Base-by-base conservation (phyloP, 2,329 filamentous ascomycete species). In the Fonsecaea multimorphosa region DNA sequence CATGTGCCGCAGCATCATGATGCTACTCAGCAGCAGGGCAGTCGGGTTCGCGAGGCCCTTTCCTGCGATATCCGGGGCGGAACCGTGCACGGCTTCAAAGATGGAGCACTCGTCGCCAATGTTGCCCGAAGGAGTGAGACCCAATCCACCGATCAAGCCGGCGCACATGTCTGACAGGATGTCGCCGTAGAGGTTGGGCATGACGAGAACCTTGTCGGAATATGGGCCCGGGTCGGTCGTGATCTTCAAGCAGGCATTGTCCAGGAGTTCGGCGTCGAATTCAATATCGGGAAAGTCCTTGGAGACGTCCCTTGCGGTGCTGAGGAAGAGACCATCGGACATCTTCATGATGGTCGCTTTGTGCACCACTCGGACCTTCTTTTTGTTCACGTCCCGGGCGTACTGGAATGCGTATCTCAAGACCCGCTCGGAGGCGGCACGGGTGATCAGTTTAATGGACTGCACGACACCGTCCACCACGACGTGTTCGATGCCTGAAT, bases 1-100 rank as follows among this genome's bases (percentile, higher is more conserved):
- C 95, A 99, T 99, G 84, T 99, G 95, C 82, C 95, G 90, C 86
- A 99, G 84, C 95, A 99, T 99, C 95, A 99, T 99, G 84, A 98
- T 95, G 80, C 91, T 96, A 82, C 88, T 92, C 76, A 99, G 90
- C 71, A 99, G 88, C 73, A 99, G 88, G 67, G 95, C 95, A 68
- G 95, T 99, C 70, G 95, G 95, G 88, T 99, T 99, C 77, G 95
- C 95, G 73, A 98, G 90, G 73, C 87, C 90, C 88, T 97, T 93
- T 81, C 94, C 94, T 72, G 93, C 93, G 79, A 98, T 98, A 81
- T 98, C 94, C 66, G 95, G 94, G 67, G 95, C 94, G 71, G 93
- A 97, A 75, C 94, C 95, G 86, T 99, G 95, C 76, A 99, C 95
- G 76, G 95, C 95, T 86, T 99, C 95, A 85, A 99, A 99, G 85